Percentiles rank a stretch among this genome's conserved stretches.
Conservation (phyloP, 768 basidiomycete species). For the Gelatoporia subvermispora region DNA sequence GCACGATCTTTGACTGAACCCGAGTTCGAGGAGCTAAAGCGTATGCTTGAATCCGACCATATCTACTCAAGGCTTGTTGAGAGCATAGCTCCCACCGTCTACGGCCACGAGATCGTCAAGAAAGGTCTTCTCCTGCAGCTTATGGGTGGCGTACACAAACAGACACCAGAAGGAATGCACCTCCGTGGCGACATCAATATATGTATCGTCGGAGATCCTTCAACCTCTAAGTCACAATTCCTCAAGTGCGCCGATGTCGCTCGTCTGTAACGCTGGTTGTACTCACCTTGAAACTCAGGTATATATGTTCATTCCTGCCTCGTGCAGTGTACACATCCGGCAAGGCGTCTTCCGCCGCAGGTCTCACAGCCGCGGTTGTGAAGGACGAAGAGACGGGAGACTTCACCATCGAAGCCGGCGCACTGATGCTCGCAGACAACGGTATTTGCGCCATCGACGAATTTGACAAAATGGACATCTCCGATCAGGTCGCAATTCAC, state of each 20-base stretch:
- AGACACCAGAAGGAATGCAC: slow-evolving; percentile 94
- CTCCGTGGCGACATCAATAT: slow-evolving; percentile 98
- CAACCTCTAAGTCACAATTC: slow-evolving; percentile 98
- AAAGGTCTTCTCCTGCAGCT: slow-evolving; percentile 94
- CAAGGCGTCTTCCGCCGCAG: slow-evolving; percentile 98
- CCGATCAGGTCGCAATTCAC: slow-evolving; percentile 98
- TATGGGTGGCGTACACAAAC: slow-evolving; percentile 98
- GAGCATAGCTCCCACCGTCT: slow-evolving; percentile 96
- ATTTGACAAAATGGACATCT: slow-evolving; percentile 99
- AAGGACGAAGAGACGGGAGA: slow-evolving; percentile 99
- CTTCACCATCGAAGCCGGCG: slow-evolving; percentile 98
- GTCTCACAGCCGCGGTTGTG: slow-evolving; percentile 97
- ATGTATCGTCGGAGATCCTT: slow-evolving; percentile 96
- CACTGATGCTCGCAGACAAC: slow-evolving; percentile 98
- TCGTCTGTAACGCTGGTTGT: neutral
- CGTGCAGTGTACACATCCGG: slow-evolving; percentile 98
- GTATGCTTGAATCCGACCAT: slow-evolving; percentile 91
- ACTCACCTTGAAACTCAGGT: slow-evolving; percentile 43
- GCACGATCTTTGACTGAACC: slow-evolving; percentile 86
- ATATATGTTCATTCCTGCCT: slow-evolving; percentile 95
- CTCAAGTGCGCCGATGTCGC: slow-evolving; percentile 66
- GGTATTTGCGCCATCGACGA: slow-evolving; percentile 99
- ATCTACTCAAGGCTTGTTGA: slow-evolving; percentile 93
- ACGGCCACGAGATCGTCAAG: slow-evolving; percentile 98
- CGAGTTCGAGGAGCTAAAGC: slow-evolving; percentile 90